Evolutionary conservation across 2,329 filamentous ascomycete species (phyloP), one percentile per base, ranked within the genome.

Genomic region (Meredithiella fracta): DNA sequence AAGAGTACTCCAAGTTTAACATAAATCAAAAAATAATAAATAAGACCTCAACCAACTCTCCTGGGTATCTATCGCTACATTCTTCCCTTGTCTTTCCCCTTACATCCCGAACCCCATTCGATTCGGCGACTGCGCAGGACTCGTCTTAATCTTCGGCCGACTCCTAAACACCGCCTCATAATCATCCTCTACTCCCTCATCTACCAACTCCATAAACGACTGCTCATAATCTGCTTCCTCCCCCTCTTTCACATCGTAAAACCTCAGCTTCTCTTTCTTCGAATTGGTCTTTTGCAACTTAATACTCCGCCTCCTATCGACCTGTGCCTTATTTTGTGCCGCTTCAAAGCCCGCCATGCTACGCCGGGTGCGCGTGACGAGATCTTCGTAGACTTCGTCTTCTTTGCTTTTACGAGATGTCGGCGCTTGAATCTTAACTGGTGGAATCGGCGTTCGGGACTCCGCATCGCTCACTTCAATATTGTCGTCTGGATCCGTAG

Each of bases 81-180:
- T 25, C 6, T 22, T 26, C 29, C n/a, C 23, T 44, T 17, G 14
- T 25, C 26, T 56, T 17, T 17, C 17, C 8, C 22, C 17, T 44
- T 26, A 53, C 20, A 50, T 57, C 44, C 51, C 37, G 53, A 55
- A 58, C 29, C 51, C 54, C 54, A 52, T 53, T 14, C 57, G 53
- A 23, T 52, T 68, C 1, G 76, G 76, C 44, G 20, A 49, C 22
- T 17, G 44, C 56, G 72, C 66, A 1, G 89, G 88, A 65, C 88
- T 94, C 9, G 79, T 78, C 60, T 83, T 82, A 61, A 96, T 80
- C 67, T 82, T 85, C 0, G 90, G 90, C 61, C 90, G 70, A 60
- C 86, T 90, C 68, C 83, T 86, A 66, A 96, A 96, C 1, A 95
- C 83, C 25, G 83, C 84, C 58, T 85, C 83, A 66, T 88, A 85